phyloP scores from a whole-genome alignment of 306 rosid species.

The Canavalia gladiata region DNA sequence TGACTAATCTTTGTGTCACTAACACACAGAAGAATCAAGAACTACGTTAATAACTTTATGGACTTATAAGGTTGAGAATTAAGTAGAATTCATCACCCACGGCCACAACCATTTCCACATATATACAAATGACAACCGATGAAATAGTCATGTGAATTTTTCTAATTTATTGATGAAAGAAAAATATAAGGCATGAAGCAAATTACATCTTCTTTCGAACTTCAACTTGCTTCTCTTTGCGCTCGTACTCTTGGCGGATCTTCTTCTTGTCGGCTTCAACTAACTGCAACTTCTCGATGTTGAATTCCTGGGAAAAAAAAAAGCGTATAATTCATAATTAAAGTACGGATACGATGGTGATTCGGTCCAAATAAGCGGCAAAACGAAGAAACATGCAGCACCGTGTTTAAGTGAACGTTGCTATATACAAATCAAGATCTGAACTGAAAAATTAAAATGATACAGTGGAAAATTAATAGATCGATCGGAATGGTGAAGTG shows the following conservation, averaged over 20 bases:
- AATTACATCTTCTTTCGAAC: conserved; percentile 91
- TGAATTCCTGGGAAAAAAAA: conserved; percentile 74
- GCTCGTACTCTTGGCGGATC: conserved; percentile 98
- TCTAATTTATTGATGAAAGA: not conserved
- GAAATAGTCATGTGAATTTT: not conserved
- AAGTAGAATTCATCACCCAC: not conserved
- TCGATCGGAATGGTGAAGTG: not conserved
- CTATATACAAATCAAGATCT: conserved; percentile 13
- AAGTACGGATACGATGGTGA: conserved; percentile 28
- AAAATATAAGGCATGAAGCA: not conserved
- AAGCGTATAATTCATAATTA: conserved; percentile 3
- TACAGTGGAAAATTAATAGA: not conserved
- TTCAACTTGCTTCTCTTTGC: conserved; percentile 95
- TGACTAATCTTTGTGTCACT: not conserved
- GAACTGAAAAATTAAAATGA: no score
- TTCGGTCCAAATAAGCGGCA: not conserved
- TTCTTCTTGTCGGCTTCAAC: conserved; percentile 98
- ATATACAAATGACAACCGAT: not conserved
- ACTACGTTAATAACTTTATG: not conserved
- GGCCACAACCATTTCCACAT: not conserved
- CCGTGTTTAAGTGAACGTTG: not conserved
- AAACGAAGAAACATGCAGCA: not conserved
- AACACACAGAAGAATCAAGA: conserved; percentile 16
- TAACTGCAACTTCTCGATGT: conserved; percentile 96
- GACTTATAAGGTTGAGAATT: conserved; percentile 13